Conservation (phyloP, 305 asterid genomes). For the Fraxinus greggii region DNA sequence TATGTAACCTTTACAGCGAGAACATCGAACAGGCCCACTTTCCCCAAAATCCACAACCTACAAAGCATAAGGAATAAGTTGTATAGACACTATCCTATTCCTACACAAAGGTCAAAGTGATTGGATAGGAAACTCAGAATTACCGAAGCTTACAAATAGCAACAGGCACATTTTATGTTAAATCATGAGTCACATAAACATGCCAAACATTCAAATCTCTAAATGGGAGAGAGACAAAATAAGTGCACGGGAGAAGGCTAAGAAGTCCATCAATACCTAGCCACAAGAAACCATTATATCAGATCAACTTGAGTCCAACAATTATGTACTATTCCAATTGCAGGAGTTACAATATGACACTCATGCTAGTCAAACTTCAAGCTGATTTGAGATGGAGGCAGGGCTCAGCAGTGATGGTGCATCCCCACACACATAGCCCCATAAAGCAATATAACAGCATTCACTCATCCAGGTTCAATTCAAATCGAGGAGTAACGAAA, state of each 20-base stretch:
- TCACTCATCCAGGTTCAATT: background rate
- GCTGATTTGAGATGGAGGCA: background rate
- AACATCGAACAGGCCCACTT: conserved; percentile 95
- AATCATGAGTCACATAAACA: background rate
- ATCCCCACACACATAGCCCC: background rate
- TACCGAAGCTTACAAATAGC: background rate
- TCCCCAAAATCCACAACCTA: conserved; percentile 97
- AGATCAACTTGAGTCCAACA: background rate
- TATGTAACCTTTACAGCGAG: conserved; percentile 94
- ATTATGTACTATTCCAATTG: background rate
- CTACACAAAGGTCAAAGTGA: conserved; percentile 18
- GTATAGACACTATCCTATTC: conserved; percentile 13
- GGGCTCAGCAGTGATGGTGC: background rate
- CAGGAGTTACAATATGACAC: background rate
- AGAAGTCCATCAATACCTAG: background rate
- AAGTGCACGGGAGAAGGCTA: background rate
- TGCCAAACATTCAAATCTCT: background rate
- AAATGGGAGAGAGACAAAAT: background rate
- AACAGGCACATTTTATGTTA: background rate
- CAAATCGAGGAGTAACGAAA: background rate
- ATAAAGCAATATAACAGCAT: background rate
- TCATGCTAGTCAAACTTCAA: background rate
- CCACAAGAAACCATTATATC: background rate
- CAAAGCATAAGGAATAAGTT: conserved; percentile 10
- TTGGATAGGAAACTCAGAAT: conserved; percentile 10